These are phyloP conservation scores for Dendrothele bispora DNA, from an alignment of 768 basidiomycete genomes.

Conservation along the genomic window DNA sequence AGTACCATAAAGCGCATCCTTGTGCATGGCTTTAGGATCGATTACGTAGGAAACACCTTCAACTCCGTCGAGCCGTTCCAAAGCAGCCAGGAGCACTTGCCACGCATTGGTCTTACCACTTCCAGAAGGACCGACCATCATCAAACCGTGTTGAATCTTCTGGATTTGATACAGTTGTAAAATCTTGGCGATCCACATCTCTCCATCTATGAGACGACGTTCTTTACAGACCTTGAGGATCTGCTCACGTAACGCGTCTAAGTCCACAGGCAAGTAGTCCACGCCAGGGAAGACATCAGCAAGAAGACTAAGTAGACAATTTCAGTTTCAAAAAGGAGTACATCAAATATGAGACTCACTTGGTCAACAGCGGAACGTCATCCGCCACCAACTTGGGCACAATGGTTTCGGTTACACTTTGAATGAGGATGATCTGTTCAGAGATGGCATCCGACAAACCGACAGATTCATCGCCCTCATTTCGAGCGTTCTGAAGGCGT, in stretches of 20 bases:
- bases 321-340: neutral
- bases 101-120: constrained; percentile 97
- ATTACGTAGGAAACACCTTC: constrained; percentile 97
- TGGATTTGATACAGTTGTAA: constrained; percentile 98
- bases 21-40: constrained; percentile 98
- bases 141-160: constrained; percentile 98
- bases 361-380: constrained; percentile 92
- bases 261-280: constrained; percentile 85
- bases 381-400: constrained; percentile 97
- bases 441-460: constrained; percentile 71
- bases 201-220: constrained; percentile 80
- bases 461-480: constrained; percentile 41
- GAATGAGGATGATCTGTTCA: constrained; percentile 96
- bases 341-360: constrained; percentile 47
- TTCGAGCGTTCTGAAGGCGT: constrained; percentile 58
- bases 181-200: constrained; percentile 93
- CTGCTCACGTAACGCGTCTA: constrained; percentile 81
- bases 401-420: constrained; percentile 98
- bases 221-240: constrained; percentile 87
- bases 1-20: constrained; percentile 96
- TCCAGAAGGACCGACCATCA: constrained; percentile 99
- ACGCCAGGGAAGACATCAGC: constrained; percentile 98
- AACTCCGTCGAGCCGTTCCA: constrained; percentile 86
- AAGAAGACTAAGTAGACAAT: constrained; percentile 62
- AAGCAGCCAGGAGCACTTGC: constrained; percentile 88